Evolutionary conservation across 345 rosid species (phyloP), one percentile per base, ranked within the genome.

Genomic region (Litchi chinensis): DNA sequence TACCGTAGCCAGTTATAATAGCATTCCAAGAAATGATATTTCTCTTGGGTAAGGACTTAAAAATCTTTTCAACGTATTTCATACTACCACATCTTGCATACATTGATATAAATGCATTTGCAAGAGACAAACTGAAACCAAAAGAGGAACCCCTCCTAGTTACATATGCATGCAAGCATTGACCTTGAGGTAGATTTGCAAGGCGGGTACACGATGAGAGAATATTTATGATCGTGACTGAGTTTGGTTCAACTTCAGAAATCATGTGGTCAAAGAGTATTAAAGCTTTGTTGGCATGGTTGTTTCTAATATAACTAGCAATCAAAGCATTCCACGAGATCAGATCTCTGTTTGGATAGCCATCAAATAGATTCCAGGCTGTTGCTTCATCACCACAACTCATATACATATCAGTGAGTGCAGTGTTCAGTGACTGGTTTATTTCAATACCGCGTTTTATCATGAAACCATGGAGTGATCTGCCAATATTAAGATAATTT

Each of bases 241-340:
- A 65, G 74, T 85, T 90, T 62, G 93, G 90, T 37, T 90, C 85
- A 24, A 70, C 81, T 79, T 86, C 88, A 6, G 79, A 71, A 65
- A 83, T 76, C 90, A 90, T 85, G 37, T 74, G 79, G 52, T 59
- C 83, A 74, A 90, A 88, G 43, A 85, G 75, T 26, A 71, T 26
- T 28, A 85, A 68, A 52, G 91, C 90, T 72, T 85, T 83, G 77
- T 71, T 65, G 37, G 84, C 68, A 64, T 71, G 79, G 82, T 83
- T 73, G 54, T 77, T 84, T 78, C 77, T 84, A 65, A 84, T 71
- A 79, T 83, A 83, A 73, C 82, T 68, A 2, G 86, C 79, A 74
- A 90, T 87, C n/a, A 90, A 79, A 79, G 91, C 82, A 82, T 88
- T 90, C 93, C 93, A 88, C 10, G 87, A 87, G 50, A 90, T 76